Evolutionary conservation across 768 basidiomycete species (phyloP), one percentile per base, ranked within the genome.

Genomic region (Kwoniella sp.): DNA sequence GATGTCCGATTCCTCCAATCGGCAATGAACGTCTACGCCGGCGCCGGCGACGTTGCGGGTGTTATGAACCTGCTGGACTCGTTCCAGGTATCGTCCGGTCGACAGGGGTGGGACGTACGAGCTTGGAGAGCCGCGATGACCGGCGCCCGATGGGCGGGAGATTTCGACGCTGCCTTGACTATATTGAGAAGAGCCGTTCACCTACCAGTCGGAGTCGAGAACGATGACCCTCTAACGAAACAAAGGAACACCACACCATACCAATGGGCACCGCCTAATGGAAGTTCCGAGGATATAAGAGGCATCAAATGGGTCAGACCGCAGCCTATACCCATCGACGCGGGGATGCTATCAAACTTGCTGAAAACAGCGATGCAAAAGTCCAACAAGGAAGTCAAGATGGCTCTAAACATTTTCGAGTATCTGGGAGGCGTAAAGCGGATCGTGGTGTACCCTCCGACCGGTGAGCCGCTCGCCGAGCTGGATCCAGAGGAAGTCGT

Each of bases 121-220:
- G 48, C 66, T 7, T 78, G 70, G 68, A 55, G 58, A 22, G 62
- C 67, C 29, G 70, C 68, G 4, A 59, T 79, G 26, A 68, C 65
- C 37, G 70, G 71, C 29, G 66, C 71, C 0, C 55, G 70, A 41
- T 75, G 73, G 70, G 68, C 71, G n/a, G 58, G 61, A 13, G 74
- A 79, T 54, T 74, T 69, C 65, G 52, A 66, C 3, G 45, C 62
- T 9, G 73, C 70, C 28, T 13, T 73, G 34, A 38, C 28, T 11
- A 45, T 75, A 11, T 65, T 71, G 28, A 31, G 67, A 25, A 48
- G 66, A 23, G 73, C 75, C 66, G 70, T 67, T 13, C 67, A 68
- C 37, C 29, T 74, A 23, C 63, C 63, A 12, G 23, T 37, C 15
- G 61, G 62, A 15, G 37, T 69, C n/a, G 64, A 61, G 29, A 28